Base-by-base conservation (phyloP, 2,329 filamentous ascomycete species). In the Aspergillus hortae region DNA sequence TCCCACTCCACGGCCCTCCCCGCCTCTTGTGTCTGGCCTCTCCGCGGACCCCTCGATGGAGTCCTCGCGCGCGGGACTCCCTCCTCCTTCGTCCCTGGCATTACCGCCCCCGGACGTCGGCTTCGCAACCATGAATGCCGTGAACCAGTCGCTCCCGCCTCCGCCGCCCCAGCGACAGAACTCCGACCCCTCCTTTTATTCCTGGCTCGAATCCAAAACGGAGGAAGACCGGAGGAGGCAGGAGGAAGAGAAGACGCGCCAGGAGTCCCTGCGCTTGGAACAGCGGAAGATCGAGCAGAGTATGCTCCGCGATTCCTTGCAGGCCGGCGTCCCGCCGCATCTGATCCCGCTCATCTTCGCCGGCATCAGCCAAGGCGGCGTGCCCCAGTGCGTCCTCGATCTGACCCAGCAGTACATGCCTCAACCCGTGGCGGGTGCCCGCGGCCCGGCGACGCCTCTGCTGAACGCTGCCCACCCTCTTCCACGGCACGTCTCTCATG, bases 291-390 rank as follows among this genome's bases (percentile, higher is more conserved):
- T 89, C 51, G 88, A 91, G 69, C 82, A 87, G 64, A 84, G 84
- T 43, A 90, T 92, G 72, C 71, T 92, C 52, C 77, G 81, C 49
- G 84, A 87, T 19, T 88, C 87, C 2, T 68, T 91, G 48, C 77
- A 80, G 49, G 83, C 85, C 35, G 87, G 88, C 10, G 83, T 92
- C 46, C 88, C 88, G 9, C 87, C 88, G 11, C 80, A 85, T 33
- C 83, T 91, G 79, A 80, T 91, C 23, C 88, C 88, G 6, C 74
- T 90, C 53, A 84, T 92, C 21, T 90, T 92, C 69, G 82, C 85
- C 11, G 85, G 86, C 41, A 86, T 90, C 78, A 81, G 81, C 43
- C 85, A 85, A 36, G 84, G 83, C 33, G 63, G 77, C 49, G 69
- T 87, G 25, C 77, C 85, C 17, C 83, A 82, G 56, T 77, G 80